A percentile compares a stretch with the other conserved stretches of the same genome.
phyloP scores from a whole-genome alignment of 805 yeast species.

The Lachancea thermotolerans region DNA sequence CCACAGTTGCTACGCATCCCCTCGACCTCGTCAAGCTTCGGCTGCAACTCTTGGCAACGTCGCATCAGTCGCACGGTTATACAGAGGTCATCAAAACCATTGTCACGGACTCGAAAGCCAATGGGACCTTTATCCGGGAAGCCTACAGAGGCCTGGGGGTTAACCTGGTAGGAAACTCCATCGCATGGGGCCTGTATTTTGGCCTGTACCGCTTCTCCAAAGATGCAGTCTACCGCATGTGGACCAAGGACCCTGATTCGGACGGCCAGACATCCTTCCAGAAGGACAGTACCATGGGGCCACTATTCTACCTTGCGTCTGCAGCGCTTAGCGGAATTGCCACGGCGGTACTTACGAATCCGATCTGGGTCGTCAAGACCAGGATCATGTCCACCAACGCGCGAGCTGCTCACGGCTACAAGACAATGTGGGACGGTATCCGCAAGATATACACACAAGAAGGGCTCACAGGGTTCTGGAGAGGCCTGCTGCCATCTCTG shows the following conservation, averaged over 20 bases:
- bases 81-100: slow-evolving; percentile 24
- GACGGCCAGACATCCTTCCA: not conserved
- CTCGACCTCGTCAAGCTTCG: slow-evolving; percentile 79
- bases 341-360: slow-evolving; percentile 77
- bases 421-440: slow-evolving; percentile 51
- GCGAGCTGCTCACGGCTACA: slow-evolving; percentile 33
- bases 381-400: slow-evolving; percentile 56
- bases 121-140: slow-evolving; percentile 21
- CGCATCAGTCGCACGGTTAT: slow-evolving; percentile 22
- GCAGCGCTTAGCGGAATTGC: slow-evolving; percentile 68
- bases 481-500: slow-evolving; percentile 67
- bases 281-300: slow-evolving; percentile 33
- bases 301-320: slow-evolving; percentile 43
- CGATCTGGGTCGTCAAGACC: slow-evolving; percentile 93
- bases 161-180: slow-evolving; percentile 74
- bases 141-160: slow-evolving; percentile 74
- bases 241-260: slow-evolving; percentile 6
- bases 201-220: slow-evolving; percentile 64
- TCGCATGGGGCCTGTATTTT: slow-evolving; percentile 88
- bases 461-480: slow-evolving; percentile 60
- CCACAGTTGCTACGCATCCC: slow-evolving; percentile 84
- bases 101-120: slow-evolving; percentile 11
- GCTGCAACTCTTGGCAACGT: slow-evolving; percentile 52
- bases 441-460: slow-evolving; percentile 42
- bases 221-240: slow-evolving; percentile 24